Evolutionary conservation across 345 rosid species (phyloP), one percentile per base, ranked within the genome.

Genomic region (Melastoma malabathricum): DNA sequence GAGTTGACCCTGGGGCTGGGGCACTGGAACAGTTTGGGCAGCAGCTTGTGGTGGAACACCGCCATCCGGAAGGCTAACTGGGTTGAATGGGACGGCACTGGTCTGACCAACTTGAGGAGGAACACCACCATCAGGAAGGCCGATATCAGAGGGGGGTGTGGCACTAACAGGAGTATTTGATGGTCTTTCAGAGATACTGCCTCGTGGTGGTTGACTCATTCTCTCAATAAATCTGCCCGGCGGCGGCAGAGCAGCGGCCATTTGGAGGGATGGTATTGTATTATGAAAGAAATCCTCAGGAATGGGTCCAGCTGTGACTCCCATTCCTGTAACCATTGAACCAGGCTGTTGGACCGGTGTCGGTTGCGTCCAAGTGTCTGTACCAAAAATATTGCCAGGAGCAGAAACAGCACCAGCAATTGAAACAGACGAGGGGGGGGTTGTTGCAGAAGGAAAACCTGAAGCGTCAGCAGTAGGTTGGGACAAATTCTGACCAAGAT

Each of bases 211-310:
- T 65, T 76, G 95, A 51, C 75, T 88, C 70, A 84, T 59, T 66
- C 79, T 84, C 3, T 93, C 54, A 69, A 84, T 88, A 52, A 69
- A 84, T 48, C 89, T 87, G 46, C 98, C 98, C 63, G 90, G 75
- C 70, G 94, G 95, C 49, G 85, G 86, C 75, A 92, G 50, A 13
- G 85, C 54, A 60, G 89, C 79, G 44, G 86, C 98, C 63, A 82
- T 88, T 72, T 79, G 94, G 56, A 92, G 55, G 51, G 98, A 92
- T 13, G 97, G 83, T 54, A 84, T 72, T 51, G 98, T 92, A 56
- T 92, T 76, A 61, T 83, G 89, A 68, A 92, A 92, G 60, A 92
- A 92, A 68, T 92, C 97, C 68, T 87, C 98, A 2, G 98, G 97
- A 51, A 92, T 92, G 20, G 95, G 94, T 50, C 70, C 56, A 53